Percentiles rank a stretch among this genome's conserved stretches.
Conservation (phyloP, 805 yeast species). For the Candida andamanensis region DNA sequence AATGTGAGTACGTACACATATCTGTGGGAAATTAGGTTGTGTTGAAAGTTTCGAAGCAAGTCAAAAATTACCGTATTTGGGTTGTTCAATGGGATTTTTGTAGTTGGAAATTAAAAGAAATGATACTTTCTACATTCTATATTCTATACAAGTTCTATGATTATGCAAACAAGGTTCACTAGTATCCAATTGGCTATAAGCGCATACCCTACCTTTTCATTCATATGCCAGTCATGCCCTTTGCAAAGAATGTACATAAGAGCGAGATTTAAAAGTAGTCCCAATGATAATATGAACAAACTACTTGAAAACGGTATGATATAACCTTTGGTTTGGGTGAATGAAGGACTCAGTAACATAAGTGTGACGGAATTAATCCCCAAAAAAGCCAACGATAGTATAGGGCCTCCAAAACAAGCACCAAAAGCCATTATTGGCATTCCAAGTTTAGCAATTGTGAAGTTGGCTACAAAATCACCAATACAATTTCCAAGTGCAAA, state of each 20-base stretch:
- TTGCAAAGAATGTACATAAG: conserved; percentile 17
- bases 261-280: conserved; percentile 18
- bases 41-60: too few species aligned
- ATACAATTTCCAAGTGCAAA: conserved; percentile 91
- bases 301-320: conserved; percentile 14
- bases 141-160: conserved; percentile 15
- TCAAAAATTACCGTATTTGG: too few species aligned
- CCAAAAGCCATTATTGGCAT: conserved; percentile 88
- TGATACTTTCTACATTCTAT: too few species aligned
- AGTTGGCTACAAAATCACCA: conserved; percentile 83
- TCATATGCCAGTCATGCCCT: conserved; percentile 27
- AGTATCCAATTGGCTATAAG: conserved; percentile 28
- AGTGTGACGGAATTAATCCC: conserved; percentile 63
- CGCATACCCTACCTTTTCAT: conserved; percentile 26
- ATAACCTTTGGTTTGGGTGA: conserved; percentile 2
- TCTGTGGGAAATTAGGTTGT: too few species aligned
- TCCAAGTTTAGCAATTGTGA: conserved; percentile 76
- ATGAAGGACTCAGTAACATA: conserved; percentile 6
- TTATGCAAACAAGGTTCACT: conserved; percentile 21
- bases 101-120: too few species aligned
- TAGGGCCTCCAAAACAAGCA: conserved; percentile 93
- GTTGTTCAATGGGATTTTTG: too few species aligned
- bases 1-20: too few species aligned
- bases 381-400: conserved; percentile 73
- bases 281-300: conserved; percentile 16